These are phyloP conservation scores for Wolfiporia cocos DNA, from an alignment of 1,284 basidiomycete genomes.

Conservation along the genomic window DNA sequence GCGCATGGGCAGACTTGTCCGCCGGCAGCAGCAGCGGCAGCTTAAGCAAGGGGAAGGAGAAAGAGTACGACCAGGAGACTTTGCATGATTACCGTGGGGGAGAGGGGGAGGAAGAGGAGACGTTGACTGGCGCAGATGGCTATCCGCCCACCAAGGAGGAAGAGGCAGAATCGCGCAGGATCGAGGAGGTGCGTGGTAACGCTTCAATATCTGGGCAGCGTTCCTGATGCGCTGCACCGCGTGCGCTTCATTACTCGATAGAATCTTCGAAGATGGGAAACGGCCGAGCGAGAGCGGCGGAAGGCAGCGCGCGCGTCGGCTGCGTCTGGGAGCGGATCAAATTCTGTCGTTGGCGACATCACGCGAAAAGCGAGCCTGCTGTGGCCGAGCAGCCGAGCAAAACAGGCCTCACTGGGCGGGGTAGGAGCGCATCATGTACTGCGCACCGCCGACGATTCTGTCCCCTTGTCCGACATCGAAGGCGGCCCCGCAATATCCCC, in stretches of 20 bases:
- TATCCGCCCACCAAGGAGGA: constrained; percentile 68
- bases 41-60: constrained; percentile 19
- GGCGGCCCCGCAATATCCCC: constrained; percentile 25
- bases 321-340: constrained; percentile 22
- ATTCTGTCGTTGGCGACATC: constrained; percentile 47
- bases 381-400: constrained; percentile 28
- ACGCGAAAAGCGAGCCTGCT: constrained; percentile 51
- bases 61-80: constrained; percentile 15
- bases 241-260: constrained; percentile 22
- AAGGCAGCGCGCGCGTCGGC: constrained; percentile 53
- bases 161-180: constrained; percentile 54
- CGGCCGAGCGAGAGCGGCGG: constrained; percentile 62
- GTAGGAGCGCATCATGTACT: constrained; percentile 28
- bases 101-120: constrained; percentile 20
- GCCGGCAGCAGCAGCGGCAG: constrained; percentile 14
- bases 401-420: constrained; percentile 27
- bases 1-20: constrained; percentile 26
- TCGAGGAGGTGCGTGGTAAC: constrained; percentile 56
- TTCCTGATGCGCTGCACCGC: background rate
- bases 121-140: constrained; percentile 24
- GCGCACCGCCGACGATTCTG: constrained; percentile 38
- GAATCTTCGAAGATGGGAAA: constrained; percentile 71
- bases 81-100: constrained; percentile 21
- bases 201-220: constrained; percentile 4
- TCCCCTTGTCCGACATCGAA: constrained; percentile 48